Conservation (phyloP, 352 stramenopile genomes). For the Phytophthora fragariaefolia region DNA sequence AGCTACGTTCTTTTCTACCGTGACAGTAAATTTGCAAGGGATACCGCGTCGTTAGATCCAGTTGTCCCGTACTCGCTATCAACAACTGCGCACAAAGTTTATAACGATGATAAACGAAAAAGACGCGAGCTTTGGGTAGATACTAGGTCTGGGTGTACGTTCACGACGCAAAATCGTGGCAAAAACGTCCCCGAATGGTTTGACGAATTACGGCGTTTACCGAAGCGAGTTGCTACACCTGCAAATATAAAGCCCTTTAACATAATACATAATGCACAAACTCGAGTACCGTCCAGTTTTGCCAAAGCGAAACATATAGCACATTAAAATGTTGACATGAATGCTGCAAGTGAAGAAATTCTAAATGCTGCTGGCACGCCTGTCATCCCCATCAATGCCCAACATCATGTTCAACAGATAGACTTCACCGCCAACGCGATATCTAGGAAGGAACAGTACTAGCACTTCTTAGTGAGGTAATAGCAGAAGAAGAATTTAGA, state of each 20-base stretch:
- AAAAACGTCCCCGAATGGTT: constrained; percentile 3
- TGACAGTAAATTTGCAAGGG: constrained; percentile 1
- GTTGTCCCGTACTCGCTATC: constrained; percentile 1
- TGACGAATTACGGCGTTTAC: not conserved
- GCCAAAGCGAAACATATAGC: not conserved
- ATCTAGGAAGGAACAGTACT: not conserved
- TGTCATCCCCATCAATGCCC: not conserved
- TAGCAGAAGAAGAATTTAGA: not conserved
- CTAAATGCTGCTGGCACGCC: not conserved
- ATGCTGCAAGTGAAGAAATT: not conserved
- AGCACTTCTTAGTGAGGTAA: not conserved
- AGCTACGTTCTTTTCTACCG: no score
- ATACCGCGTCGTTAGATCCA: not conserved
- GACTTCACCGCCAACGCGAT: not conserved
- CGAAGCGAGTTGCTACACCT: not conserved
- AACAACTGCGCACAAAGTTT: not conserved
- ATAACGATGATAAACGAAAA: not conserved
- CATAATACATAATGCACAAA: not conserved
- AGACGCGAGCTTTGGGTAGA: constrained; percentile 1
- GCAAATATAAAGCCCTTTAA: not conserved
- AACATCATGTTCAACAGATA: not conserved
- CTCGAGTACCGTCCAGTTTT: not conserved
- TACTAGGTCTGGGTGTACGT: not conserved
- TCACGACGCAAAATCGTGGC: constrained; percentile 3
- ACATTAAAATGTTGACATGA: not conserved